Base-by-base conservation (phyloP, 1,284 basidiomycete genomes). In the Pascua guehoae region DNA sequence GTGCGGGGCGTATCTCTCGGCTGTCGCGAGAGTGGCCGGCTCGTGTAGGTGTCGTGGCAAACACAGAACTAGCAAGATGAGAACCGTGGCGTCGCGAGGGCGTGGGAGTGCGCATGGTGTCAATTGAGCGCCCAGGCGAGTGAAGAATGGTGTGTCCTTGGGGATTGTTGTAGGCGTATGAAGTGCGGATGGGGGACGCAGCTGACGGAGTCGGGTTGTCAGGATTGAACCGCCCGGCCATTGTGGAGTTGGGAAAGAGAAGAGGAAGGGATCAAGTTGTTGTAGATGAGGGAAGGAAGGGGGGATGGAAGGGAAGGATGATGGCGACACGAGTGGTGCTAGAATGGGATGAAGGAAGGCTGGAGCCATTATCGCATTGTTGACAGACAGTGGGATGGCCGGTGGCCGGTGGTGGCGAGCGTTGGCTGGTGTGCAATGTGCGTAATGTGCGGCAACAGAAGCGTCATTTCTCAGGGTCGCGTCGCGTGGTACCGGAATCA, bases 51-150 rank as follows among this genome's bases (percentile, higher is more conserved):
- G 49, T 41, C 18, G 49, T 36, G 12, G 45, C 51, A 42, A 58
- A 61, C 10, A 63, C 51, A 10, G 60, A 54, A 9, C 63, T 61
- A 0, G 57, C 45, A 15, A 64, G 45, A 40, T 60, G 56, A 32
- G 52, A 47, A 38, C 48, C 40, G 40, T 41, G 50, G 18, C 61
- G 56, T 4, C 57, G 38, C 24, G 62, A 54, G 1, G 52, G 58
- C 5, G 59, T 57, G 15, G 60, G 49, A 7, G 65, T 62, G 16
- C 54, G 58, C 7, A 58, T 51, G 12, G 44, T 44, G 24, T 43
- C 51, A 32, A 32, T 32, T 7, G 24, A 32, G 24, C 24, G 24
- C 24, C 24, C 24, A 32, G 24, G 24, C 24, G 24, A 32, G 24
- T 32, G 24, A 32, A 32, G 24, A 7, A 32, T 32, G 24, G 24